Evolutionary conservation across 169 alveolate genomes (phyloP), one percentile per base, ranked within the genome.

Genomic region (Eimeria falciformis): DNA sequence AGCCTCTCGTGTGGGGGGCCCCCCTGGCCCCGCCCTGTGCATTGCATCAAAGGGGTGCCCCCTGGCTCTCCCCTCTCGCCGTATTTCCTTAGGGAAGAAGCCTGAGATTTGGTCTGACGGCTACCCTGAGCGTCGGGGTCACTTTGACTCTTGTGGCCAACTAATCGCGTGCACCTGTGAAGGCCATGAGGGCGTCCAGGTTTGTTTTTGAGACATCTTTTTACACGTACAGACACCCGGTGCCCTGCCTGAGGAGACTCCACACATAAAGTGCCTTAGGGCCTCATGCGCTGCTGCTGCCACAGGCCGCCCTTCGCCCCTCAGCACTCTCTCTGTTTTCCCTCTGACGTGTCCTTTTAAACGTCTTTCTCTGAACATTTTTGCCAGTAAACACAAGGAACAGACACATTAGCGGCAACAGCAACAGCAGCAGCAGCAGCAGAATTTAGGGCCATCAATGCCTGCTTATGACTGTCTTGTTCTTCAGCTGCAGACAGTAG

Each of bases 351-450:
- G n/a, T n/a, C n/a, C n/a, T n/a, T n/a, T n/a, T n/a, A n/a, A n/a
- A n/a, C n/a, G n/a, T n/a, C n/a, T n/a, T n/a, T n/a, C n/a, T n/a
- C n/a, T n/a, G n/a, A n/a, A n/a, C n/a, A n/a, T n/a, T n/a, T n/a
- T n/a, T n/a, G n/a, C n/a, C n/a, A n/a, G n/a, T n/a, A n/a, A n/a
- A n/a, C n/a, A n/a, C n/a, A n/a, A n/a, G n/a, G n/a, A n/a, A n/a
- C n/a, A n/a, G n/a, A n/a, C n/a, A n/a, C n/a, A n/a, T n/a, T n/a
- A n/a, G n/a, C 58, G 14, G 58, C 58, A 50, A 14, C 58, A 50
- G 58, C 58, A 50, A 14, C 58, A 50, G 58, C 58, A 50, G 58
- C 58, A 50, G 58, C 58, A 50, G 58, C 58, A 50, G 58, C 58
- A 50, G 58, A 14, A 9, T 7, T n/a, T n/a, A n/a, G n/a, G n/a